Evolutionary conservation across 176 grass and related monocot genomes (phyloP), one percentile per base, ranked within the genome.

Genomic region (Juncus inflexus): DNA sequence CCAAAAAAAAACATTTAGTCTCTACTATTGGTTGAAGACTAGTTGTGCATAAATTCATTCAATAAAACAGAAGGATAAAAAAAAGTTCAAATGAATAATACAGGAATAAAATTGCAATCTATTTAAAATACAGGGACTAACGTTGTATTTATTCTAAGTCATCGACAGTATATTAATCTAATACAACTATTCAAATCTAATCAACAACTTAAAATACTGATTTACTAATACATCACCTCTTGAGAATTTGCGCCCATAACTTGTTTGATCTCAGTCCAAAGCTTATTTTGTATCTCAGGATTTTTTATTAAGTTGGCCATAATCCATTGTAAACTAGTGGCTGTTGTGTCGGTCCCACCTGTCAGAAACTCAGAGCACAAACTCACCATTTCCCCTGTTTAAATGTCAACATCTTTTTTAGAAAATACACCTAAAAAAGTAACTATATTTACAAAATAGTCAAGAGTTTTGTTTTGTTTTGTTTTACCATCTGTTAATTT

Each of bases 251-350:
- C 50, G 40, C 52, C 43, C 11, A 59, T 60, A 3, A 81, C 78
- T 7, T 52, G 42, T 54, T 53, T 62, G 7, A 81, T 74, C 71
- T 81, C 78, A 9, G 35, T 65, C 54, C 41, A 52, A 8, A 81
- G 19, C 62, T 74, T 67, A 9, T 49, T 11, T 67, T 81, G 78
- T 8, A 81, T 35, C 13, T 61, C 52, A 5, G 61, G 78, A 4
- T 63, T 50, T 59, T 74, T 74, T 28, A 75, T 70, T 50, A 81
- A 63, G 51, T 74, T 67, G 4, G 78, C 78, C 78, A 81, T 81
- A 63, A 81, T 75, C 78, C 78, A 81, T 60, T 81, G 70, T 55
- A 81, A 42, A 12, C 53, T 14, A 5, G 70, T 67, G 2, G 78
- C 42, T 41, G 63, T 81, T 12, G 78, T 67, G 52, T 81, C 78